Base-by-base conservation (phyloP, 2,329 filamentous ascomycete species). In the Stemphylium lycopersici region DNA sequence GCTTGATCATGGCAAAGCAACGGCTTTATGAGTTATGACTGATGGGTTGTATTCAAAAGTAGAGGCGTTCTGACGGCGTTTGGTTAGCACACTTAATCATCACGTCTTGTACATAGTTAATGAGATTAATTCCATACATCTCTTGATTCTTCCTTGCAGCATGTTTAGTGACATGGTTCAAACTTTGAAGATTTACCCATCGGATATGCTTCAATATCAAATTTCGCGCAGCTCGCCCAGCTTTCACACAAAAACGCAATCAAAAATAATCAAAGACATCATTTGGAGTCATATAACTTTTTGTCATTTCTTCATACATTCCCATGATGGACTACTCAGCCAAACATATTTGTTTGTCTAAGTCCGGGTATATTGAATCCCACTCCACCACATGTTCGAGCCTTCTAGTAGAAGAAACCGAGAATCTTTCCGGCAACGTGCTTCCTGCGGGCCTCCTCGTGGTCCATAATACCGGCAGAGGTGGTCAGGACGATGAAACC, bases 361-460 rank as follows among this genome's bases (percentile, higher is more conserved):
- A 61, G 58, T 48, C 62, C 61, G 61, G 67, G 67, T 70, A 70
- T 71, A 66, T 67, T 58, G 58, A 55, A 62, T 64, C 60, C 67
- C 63, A 61, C 61, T 37, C 52, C 52, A 45, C 34, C 56, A 56
- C 60, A 63, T 58, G 55, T 50, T 58, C 52, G 55, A 54, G 48
- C 48, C 64, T 54, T 53, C 79, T 95, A 97, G 87, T 97, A 98
- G 87, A 97, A 97, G 89, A 98, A 99, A 75, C 95, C 95, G 74
- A 98, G 91, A 82, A 99, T 91, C 89, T 99, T 99, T 83, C 95
- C 95, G 72, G 93, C 88, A 78, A 98, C 95, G 85, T 99, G 95
- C 89, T 98, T 98, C 81, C 95, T 87, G 79, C 95, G 87, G 71
- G 95, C 95, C 88, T 99, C 95, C 87, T 99, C 95, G 85, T 99